phyloP scores from a whole-genome alignment of 345 rosid genomes.

The Pugionium dolabratum region DNA sequence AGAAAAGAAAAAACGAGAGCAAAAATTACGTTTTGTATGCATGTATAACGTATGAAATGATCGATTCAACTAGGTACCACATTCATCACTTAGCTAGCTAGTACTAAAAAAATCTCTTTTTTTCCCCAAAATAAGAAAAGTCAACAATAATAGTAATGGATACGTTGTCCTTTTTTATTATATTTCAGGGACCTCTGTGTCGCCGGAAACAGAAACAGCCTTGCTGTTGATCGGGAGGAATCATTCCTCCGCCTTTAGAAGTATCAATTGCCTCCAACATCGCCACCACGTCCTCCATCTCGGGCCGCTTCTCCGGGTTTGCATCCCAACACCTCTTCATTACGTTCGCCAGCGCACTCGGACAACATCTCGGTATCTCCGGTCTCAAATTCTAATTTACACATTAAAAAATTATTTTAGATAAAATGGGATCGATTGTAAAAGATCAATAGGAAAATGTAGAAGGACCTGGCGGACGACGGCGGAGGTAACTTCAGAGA shows the following conservation, averaged over 20 bases:
- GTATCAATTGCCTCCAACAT: slow-evolving; percentile 90
- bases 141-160: not conserved
- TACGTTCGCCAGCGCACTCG: slow-evolving; percentile 78
- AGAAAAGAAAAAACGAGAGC: too few species aligned
- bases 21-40: not conserved
- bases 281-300: slow-evolving; percentile 89
- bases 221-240: slow-evolving; percentile 77
- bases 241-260: slow-evolving; percentile 95
- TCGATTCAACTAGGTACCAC: slow-evolving; percentile 27
- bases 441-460: too few species aligned
- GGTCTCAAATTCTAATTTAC: slow-evolving; percentile 75
- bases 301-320: slow-evolving; percentile 87
- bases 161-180: not conserved
- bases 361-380: slow-evolving; percentile 97
- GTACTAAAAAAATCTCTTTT: slow-evolving; percentile 12
- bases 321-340: slow-evolving; percentile 99
- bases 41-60: slow-evolving; percentile 7
- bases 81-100: slow-evolving; percentile 20
- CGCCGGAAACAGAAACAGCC: slow-evolving; percentile 85
- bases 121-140: slow-evolving; percentile 2
- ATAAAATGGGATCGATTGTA: too few species aligned
- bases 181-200: slow-evolving; percentile 67
- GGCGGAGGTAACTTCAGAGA: slow-evolving; percentile 94
- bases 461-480: slow-evolving; percentile 85
- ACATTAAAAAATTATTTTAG: too few species aligned